Evolutionary conservation across 495 filamentous ascomycete species (phyloP).

Genomic region (Neurospora hispaniola): DNA sequence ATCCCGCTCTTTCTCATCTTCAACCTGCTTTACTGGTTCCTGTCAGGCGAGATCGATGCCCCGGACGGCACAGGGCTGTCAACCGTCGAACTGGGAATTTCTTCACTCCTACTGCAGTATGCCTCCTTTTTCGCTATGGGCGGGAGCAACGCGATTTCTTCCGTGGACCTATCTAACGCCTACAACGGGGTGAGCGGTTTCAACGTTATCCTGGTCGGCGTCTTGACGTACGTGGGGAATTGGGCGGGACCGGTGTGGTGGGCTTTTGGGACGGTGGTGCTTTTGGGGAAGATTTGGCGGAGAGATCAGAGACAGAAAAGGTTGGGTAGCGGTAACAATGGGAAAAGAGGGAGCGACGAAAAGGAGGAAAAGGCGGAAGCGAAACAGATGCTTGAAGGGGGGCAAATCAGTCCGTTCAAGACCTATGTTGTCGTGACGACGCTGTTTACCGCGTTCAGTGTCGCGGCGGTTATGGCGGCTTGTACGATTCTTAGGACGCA

Average conservation of each 20-base stretch:
- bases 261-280: slow-evolving; percentile 47
- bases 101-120: slow-evolving; percentile 59
- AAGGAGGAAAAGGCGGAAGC: neutral
- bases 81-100: slow-evolving; percentile 47
- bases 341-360: neutral
- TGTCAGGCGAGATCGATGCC: slow-evolving; percentile 22
- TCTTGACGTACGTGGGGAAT: slow-evolving; percentile 77
- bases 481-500: slow-evolving; percentile 79
- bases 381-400: neutral
- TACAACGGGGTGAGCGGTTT: slow-evolving; percentile 74
- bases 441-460: slow-evolving; percentile 47
- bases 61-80: slow-evolving; percentile 27
- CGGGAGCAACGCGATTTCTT: slow-evolving; percentile 85
- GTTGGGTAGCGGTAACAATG: too few relatives aligned
- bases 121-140: slow-evolving; percentile 83
- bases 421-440: slow-evolving; percentile 52
- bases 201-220: slow-evolving; percentile 55
- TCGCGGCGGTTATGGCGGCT: slow-evolving; percentile 73
- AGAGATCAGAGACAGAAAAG: neutral
- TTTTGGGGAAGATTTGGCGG: slow-evolving; percentile 29
- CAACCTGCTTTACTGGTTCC: slow-evolving; percentile 43
- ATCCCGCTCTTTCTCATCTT: slow-evolving; percentile 75
- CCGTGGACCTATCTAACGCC: slow-evolving; percentile 69
- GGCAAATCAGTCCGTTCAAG: slow-evolving; percentile 15
- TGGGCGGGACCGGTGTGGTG: slow-evolving; percentile 92